These are phyloP conservation scores for Rauvolfia tetraphylla DNA, from an alignment of 257 asterid species.

Conservation along the genomic window DNA sequence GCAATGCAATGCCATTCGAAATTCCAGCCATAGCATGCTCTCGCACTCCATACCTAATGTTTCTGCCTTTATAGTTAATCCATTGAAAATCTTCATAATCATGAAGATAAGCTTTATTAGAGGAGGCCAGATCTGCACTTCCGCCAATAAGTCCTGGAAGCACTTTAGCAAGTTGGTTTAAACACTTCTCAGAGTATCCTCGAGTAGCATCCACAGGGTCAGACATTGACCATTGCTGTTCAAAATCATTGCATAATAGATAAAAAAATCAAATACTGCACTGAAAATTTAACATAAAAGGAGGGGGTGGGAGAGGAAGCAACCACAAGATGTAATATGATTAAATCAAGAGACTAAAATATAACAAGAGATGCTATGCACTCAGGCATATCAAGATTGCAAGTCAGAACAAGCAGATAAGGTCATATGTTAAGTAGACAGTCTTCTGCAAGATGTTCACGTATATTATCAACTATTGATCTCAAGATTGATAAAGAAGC, in stretches of 20 bases:
- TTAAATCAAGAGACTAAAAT: neutral
- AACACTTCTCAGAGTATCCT: constrained; percentile 45
- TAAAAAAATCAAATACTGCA: neutral
- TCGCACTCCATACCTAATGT: constrained; percentile 51
- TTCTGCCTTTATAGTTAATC: constrained; percentile 37
- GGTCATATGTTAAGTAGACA: neutral
- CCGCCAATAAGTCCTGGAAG: constrained; percentile 62
- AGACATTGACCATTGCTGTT: constrained; percentile 40
- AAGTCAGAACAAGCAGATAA: neutral
- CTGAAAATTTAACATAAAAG: too few relatives aligned
- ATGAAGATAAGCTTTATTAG: constrained; percentile 42
- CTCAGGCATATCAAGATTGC: neutral
- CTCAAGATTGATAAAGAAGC: neutral
- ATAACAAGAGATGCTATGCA: neutral
- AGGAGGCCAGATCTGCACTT: constrained; percentile 59
- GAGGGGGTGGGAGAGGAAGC: too few relatives aligned
- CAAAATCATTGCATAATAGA: constrained; percentile 6
- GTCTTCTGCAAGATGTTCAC: neutral
- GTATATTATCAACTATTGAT: neutral
- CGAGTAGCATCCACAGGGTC: constrained; percentile 55
- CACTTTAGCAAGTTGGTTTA: constrained; percentile 45
- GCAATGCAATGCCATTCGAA: constrained; percentile 52
- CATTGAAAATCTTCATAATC: constrained; percentile 34
- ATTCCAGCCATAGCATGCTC: constrained; percentile 62
- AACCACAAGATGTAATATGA: neutral